These are phyloP conservation scores for Mercurialis annua DNA, from an alignment of 345 rosid species.

Conservation along the genomic window DNA sequence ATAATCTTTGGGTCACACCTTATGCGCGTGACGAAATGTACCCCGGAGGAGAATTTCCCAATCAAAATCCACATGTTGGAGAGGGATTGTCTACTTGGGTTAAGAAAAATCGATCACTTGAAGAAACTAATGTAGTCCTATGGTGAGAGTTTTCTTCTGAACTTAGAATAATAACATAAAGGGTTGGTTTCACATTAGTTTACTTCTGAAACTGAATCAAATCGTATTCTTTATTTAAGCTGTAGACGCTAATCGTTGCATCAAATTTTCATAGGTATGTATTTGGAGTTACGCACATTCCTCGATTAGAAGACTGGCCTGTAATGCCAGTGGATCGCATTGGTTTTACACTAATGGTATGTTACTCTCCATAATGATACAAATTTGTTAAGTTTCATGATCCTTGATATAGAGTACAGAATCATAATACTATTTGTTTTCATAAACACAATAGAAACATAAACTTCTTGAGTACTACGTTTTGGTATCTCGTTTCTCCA, in stretches of 20 bases:
- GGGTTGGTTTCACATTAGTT: neutral
- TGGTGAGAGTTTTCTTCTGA: conserved; percentile 50
- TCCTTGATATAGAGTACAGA: neutral
- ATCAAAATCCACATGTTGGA: conserved; percentile 84
- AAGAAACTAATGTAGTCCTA: conserved; percentile 76
- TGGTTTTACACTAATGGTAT: conserved; percentile 82
- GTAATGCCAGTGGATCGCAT: conserved; percentile 89
- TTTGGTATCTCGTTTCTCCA: too few species aligned
- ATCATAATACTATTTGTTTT: neutral
- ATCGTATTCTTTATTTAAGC: neutral
- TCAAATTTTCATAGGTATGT: conserved; percentile 54
- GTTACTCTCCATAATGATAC: neutral
- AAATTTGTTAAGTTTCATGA: neutral
- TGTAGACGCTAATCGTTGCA: neutral
- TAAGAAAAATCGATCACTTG: conserved; percentile 72
- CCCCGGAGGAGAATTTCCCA: conserved; percentile 95
- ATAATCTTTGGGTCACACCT: conserved; percentile 88
- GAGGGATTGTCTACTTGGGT: conserved; percentile 92
- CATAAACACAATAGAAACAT: too few species aligned
- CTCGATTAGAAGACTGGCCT: conserved; percentile 96
- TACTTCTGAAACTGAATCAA: neutral
- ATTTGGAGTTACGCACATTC: conserved; percentile 82
- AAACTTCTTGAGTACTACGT: too few species aligned
- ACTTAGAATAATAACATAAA: neutral
- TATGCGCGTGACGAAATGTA: conserved; percentile 62